phyloP scores from a whole-genome alignment of 1,139 yeast species.

The Lodderomyces orthopsilosis region DNA sequence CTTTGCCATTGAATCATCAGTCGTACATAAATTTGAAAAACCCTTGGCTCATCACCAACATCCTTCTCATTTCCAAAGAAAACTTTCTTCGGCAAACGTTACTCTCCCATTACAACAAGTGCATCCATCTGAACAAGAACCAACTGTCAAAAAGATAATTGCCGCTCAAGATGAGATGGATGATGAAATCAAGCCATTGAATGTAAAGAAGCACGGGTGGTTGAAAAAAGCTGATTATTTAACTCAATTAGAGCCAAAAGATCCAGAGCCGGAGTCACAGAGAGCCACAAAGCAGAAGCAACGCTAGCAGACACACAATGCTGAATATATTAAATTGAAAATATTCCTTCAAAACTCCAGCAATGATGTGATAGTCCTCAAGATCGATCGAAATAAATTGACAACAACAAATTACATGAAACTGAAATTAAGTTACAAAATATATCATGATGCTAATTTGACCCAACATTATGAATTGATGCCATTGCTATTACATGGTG shows the following conservation, averaged over 20 bases:
- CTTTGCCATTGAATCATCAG: background rate
- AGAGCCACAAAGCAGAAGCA: constrained; percentile 3
- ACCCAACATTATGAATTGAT: constrained; percentile 25
- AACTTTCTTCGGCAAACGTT: background rate
- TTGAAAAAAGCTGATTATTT: background rate
- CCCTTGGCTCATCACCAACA: background rate
- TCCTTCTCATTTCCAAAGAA: background rate
- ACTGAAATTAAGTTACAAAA: constrained; percentile 30
- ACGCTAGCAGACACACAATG: background rate
- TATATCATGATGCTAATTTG: constrained; percentile 33
- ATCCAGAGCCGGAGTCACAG: background rate
- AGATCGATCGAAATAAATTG: constrained; percentile 25
- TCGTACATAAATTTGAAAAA: background rate
- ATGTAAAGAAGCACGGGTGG: background rate
- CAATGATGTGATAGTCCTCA: constrained; percentile 32
- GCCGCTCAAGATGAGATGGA: background rate
- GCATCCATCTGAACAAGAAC: background rate
- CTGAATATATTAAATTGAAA: constrained; percentile 29
- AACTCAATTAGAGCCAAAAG: background rate
- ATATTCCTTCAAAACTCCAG: constrained; percentile 29
- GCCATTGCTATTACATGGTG: constrained; percentile 19
- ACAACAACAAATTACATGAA: constrained; percentile 31
- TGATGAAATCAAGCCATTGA: background rate
- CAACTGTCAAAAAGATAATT: background rate
- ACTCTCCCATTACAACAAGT: background rate